phyloP scores from a whole-genome alignment of 1,139 yeast genomes.

The Suhomyces chickasaworum region DNA sequence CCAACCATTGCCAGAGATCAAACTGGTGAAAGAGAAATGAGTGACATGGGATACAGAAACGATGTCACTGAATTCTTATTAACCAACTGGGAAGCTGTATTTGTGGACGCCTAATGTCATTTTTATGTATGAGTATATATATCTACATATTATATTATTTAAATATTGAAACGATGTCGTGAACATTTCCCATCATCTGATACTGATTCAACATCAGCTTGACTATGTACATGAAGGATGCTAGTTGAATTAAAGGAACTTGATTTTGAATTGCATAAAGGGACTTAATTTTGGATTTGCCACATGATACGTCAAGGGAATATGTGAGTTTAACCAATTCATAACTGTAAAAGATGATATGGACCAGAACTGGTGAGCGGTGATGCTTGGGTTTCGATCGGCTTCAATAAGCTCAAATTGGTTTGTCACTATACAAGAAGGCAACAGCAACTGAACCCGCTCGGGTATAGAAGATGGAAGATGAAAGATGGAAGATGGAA shows the following conservation, averaged over 20 bases:
- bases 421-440: too few species aligned
- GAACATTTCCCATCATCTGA: neutral
- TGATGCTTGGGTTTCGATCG: too few species aligned
- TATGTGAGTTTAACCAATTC: too few species aligned
- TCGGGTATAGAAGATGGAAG: too few species aligned
- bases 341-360: too few species aligned
- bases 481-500: too few species aligned
- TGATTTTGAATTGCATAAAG: too few species aligned
- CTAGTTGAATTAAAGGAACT: neutral
- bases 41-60: slow-evolving; percentile 83
- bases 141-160: neutral
- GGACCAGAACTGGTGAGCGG: too few species aligned
- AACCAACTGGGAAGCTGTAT: slow-evolving; percentile 51
- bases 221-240: neutral
- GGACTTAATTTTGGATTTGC: neutral
- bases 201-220: neutral
- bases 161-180: neutral
- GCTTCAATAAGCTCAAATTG: too few species aligned
- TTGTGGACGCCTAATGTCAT: slow-evolving; percentile 16
- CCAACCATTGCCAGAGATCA: slow-evolving; percentile 87
- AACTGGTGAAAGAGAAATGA: slow-evolving; percentile 80
- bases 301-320: neutral
- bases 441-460: too few species aligned
- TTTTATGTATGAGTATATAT: neutral
- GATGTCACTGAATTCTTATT: slow-evolving; percentile 78